Evolutionary conservation across 306 rosid genomes (phyloP), one percentile per base, ranked within the genome.

Genomic region (Trichosanthes cucumerina): DNA sequence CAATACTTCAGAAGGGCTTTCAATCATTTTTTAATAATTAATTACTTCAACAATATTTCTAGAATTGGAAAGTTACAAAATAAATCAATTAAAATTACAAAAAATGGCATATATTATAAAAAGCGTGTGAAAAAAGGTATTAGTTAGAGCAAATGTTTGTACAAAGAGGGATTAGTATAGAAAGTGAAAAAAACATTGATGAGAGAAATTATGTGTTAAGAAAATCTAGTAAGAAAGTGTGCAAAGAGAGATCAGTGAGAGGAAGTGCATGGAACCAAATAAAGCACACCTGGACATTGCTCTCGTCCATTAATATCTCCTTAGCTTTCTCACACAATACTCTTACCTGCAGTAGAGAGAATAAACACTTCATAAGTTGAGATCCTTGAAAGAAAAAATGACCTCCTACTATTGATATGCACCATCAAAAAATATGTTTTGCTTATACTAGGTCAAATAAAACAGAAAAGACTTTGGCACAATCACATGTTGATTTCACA

Each of bases 291-390:
- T 95, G 96, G n/a, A 95, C 99, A 84, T 92, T 95, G 86, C 99
- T 95, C 83, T 95, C 99, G 34, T 92, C 96, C 97, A 91, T 95
- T 80, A 95, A 85, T 82, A 95, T 92, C 84, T 95, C 97, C 81
- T 95, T 95, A 58, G 97, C 97, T 89, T 95, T 95, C 23, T 90
- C 97, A 76, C 97, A 95, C 84, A 92, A 82, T 68, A 47, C 88
- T 85, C 93, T 88, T 54, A 92, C 97, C 97, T 95, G 84, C 79
- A 80, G 38, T 50, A 57, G 75, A 54, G 54, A 39, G 75, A 62
- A 23, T 19, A 47, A 60, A 47, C 58, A 81, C 39, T 63, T n/a
- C 16, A 70, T 52, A 68, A 59, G 74, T 36, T 79, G 39, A 56
- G 62, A 52, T n/a, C 77, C 74, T 52, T 6, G 56, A 84, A 63